Percentiles rank a stretch among this genome's conserved stretches.
Conservation (phyloP, 1,139 yeast species). For the Sugiyamaella pinicola region DNA sequence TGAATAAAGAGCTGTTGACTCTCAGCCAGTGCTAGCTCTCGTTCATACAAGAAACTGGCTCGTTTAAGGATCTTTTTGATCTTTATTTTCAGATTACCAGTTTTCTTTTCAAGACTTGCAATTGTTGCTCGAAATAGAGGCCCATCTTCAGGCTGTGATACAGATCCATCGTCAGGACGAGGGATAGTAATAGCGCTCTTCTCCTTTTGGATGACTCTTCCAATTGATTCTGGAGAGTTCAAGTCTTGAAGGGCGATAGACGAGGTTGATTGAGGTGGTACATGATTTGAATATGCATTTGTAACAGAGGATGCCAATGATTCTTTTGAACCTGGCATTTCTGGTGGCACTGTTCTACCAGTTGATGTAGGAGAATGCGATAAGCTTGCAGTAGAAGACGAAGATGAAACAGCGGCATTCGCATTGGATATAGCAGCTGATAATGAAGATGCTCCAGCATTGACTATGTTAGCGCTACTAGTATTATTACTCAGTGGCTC, state of each 20-base stretch:
- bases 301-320: not conserved
- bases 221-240: constrained; percentile 27
- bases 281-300: not conserved
- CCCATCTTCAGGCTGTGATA: constrained; percentile 61
- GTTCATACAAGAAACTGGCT: constrained; percentile 42
- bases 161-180: constrained; percentile 39
- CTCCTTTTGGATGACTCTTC: constrained; percentile 29
- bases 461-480: too few relatives aligned
- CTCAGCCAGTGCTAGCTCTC: constrained; percentile 42
- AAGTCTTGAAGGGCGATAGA: constrained; percentile 9
- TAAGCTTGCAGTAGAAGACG: constrained; percentile 10
- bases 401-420: not conserved
- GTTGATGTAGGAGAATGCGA: constrained; percentile 6
- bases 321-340: not conserved
- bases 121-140: constrained; percentile 69
- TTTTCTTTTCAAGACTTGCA: constrained; percentile 54
- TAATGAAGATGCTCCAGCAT: not conserved
- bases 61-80: constrained; percentile 48
- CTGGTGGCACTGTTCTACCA: constrained; percentile 6
- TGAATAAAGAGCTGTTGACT: constrained; percentile 42
- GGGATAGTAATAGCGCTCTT: constrained; percentile 29
- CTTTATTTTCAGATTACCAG: constrained; percentile 52
- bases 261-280: constrained; percentile 10
- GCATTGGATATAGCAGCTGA: constrained; percentile 5
- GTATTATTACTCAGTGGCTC: not conserved